These are phyloP conservation scores for Helicostylum pulchrum DNA, from an alignment of 192 early-diverging fungal genomes.

Conservation along the genomic window DNA sequence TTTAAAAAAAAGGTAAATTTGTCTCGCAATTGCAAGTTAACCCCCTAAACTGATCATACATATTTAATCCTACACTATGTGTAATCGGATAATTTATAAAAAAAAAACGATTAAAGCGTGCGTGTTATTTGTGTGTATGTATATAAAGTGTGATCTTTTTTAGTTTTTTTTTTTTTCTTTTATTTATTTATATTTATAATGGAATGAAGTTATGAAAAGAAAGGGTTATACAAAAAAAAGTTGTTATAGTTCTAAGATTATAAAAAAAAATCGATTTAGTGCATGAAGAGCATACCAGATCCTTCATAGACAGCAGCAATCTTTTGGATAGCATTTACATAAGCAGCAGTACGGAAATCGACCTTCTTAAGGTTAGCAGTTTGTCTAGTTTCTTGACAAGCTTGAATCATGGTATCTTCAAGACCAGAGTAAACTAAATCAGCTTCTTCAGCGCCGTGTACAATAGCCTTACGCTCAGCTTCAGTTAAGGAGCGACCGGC, in stretches of 20 bases:
- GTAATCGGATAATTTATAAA: no score
- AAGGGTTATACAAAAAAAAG: no score
- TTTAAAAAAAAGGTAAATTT: no score
- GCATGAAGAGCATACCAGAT: conserved; percentile 75
- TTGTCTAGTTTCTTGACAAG: conserved; percentile 68
- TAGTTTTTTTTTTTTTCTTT: background rate
- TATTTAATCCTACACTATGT: no score
- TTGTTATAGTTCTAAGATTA: no score
- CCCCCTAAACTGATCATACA: no score
- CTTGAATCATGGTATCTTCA: conserved; percentile 84
- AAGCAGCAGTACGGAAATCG: conserved; percentile 77
- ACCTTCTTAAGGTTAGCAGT: conserved; percentile 62
- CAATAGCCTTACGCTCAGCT: conserved; percentile 68
- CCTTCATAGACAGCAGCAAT: conserved; percentile 70
- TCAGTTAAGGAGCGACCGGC: conserved; percentile 72
- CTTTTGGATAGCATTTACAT: conserved; percentile 80
- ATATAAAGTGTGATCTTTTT: no score
- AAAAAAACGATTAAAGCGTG: no score
- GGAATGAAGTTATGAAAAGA: background rate
- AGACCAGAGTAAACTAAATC: conserved; percentile 84
- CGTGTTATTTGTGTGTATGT: no score
- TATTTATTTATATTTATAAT: conserved; percentile 9
- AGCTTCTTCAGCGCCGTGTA: conserved; percentile 80
- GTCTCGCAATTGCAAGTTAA: no score
- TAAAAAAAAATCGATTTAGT: no score